Base-by-base conservation (phyloP, 495 filamentous ascomycete genomes). In the Podospora fimiseda region DNA sequence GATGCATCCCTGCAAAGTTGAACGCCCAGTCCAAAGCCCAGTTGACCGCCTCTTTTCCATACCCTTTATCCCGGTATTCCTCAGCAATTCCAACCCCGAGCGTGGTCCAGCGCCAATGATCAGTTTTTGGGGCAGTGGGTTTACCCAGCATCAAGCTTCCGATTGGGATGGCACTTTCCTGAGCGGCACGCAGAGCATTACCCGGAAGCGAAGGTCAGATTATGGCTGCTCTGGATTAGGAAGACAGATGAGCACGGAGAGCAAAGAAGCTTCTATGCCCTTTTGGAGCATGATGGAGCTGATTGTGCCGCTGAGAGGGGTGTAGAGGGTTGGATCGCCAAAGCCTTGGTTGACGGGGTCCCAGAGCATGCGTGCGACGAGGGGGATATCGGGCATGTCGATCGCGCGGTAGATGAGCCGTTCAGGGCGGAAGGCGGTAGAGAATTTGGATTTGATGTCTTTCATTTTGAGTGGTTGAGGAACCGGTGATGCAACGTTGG, bases 21-120 rank as follows among this genome's bases (percentile, higher is more conserved):
- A 78, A 78, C 3, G 63, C 71, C 68, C 72, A 77, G 9, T 74
- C 62, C 55, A 78, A 46, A 9, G 52, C 66, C 75, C 75, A 79
- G 22, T 65, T 60, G 20, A 78, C 70, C 0, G 71, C 75, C 52
- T 79, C 76, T 9, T 48, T 58, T 2, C 75, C 76, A 39, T 76
- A 79, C 5, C 76, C 76, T 41, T 70, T 59, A 0, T 67, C 65
- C 38, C 71, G 69, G 41, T 65, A 64, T 16, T 19, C 43, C n/a
- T 60, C 56, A 2, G 57, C 50, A 2, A 77, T 56, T 13, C 67
- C 60, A 11, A 75, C 60, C 2, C 60, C 66, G 16, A 76, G 51
- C 19, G 59, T 56, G 13, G 61, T 57, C 42, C 56, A 53, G 21
- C 70, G 68, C 48, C 72, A 66, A 36, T 74, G 70, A 16, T 22